Evolutionary conservation across 208 protist genomes (phyloP).

Genomic region (Acanthamoeba triangularis): DNA sequence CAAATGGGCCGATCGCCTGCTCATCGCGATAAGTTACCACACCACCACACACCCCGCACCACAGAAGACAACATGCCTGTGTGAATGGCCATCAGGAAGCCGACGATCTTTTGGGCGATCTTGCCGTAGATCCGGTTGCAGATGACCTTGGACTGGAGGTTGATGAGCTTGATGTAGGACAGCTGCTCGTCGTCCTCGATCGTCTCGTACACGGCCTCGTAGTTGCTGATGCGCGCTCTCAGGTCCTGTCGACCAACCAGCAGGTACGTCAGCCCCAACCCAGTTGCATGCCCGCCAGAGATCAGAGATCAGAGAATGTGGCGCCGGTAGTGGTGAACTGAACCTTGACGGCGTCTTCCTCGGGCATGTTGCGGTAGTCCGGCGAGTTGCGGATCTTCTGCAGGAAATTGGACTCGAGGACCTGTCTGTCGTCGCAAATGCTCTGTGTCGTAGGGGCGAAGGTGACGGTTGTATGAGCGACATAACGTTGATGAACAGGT

Average conservation of each 20-base stretch:
- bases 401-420: constrained; percentile 72
- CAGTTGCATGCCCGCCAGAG: too few relatives aligned
- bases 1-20: constrained; percentile 61
- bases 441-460: too few relatives aligned
- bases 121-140: constrained; percentile 76
- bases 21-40: too few relatives aligned
- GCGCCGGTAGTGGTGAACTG: too few relatives aligned
- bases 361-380: constrained; percentile 46
- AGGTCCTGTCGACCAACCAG: constrained; percentile 6
- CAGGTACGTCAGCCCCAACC: too few relatives aligned
- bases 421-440: constrained; percentile 46
- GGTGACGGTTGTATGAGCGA: too few relatives aligned
- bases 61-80: too few relatives aligned
- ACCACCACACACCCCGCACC: not conserved
- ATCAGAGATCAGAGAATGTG: too few relatives aligned
- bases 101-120: constrained; percentile 10
- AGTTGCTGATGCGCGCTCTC: constrained; percentile 31
- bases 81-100: constrained; percentile 51
- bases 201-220: constrained; percentile 17
- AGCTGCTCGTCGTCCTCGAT: constrained; percentile 62
- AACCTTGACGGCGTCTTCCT: constrained; percentile 50
- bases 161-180: constrained; percentile 56
- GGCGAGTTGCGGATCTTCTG: constrained; percentile 47
- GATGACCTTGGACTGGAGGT: constrained; percentile 61
- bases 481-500: too few relatives aligned